phyloP scores from a whole-genome alignment of 768 basidiomycete genomes.

The Termitomyces bulborhizus region DNA sequence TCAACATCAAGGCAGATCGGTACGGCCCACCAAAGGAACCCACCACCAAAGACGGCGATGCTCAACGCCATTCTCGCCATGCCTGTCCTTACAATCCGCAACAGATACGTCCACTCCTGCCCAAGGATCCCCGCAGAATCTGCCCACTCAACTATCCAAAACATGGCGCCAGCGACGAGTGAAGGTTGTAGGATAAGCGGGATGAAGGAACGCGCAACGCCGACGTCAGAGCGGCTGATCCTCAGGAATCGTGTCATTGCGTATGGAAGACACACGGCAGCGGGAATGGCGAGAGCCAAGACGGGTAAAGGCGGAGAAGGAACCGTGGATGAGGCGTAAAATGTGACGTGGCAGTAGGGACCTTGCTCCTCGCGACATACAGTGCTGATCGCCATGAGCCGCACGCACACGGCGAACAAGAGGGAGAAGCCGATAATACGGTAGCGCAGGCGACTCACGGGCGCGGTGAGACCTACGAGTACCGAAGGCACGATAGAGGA shows the following conservation, averaged over 20 bases:
- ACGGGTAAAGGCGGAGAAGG: slow-evolving; percentile 59
- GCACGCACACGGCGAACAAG: slow-evolving; percentile 59
- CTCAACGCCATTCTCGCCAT: slow-evolving; percentile 53
- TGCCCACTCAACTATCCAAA: slow-evolving; percentile 82
- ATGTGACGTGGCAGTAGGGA: slow-evolving; percentile 84
- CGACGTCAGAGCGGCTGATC: slow-evolving; percentile 69
- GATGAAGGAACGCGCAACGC: slow-evolving; percentile 61
- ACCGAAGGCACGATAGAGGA: slow-evolving; percentile 58
- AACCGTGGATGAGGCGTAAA: slow-evolving; percentile 69
- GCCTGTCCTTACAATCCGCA: slow-evolving; percentile 54
- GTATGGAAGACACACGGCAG: slow-evolving; percentile 50
- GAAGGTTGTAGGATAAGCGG: slow-evolving; percentile 51
- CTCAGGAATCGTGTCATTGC: slow-evolving; percentile 49
- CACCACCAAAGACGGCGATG: slow-evolving; percentile 46
- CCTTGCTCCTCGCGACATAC: slow-evolving; percentile 95
- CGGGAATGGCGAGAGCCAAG: slow-evolving; percentile 50
- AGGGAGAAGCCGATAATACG: slow-evolving; percentile 72
- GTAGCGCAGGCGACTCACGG: slow-evolving; percentile 59
- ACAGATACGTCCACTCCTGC: slow-evolving; percentile 28
- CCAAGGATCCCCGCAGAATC: slow-evolving; percentile 50
- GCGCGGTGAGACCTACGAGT: slow-evolving; percentile 59
- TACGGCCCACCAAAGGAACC: slow-evolving; percentile 61
- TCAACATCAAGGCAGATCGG: slow-evolving; percentile 72
- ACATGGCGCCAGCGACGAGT: slow-evolving; percentile 51
- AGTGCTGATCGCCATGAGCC: slow-evolving; percentile 77